Evolutionary conservation across 805 yeast species (phyloP), one percentile per base, ranked within the genome.

Genomic region (Yamadazyma olivae): DNA sequence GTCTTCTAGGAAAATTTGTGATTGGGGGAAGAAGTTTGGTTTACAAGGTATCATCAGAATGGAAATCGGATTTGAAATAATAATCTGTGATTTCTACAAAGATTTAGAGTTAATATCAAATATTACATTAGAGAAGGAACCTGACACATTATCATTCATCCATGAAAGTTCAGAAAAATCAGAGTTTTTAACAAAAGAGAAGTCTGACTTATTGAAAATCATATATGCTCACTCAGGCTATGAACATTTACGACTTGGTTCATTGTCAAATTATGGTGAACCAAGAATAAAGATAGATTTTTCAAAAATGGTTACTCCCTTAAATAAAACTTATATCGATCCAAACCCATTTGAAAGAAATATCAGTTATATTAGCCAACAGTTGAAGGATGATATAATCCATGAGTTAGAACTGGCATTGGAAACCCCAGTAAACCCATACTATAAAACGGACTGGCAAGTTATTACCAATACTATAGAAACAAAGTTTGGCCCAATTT

Each of bases 1-100:
- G 8, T 21, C 24, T 9, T 81, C 84, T 2, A 59, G 60, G 6
- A 51, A 45, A 17, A 78, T 79, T 19, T 79, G 86, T 52, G 43
- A 61, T 15, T 79, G 84, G 84, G 74, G 75, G 12, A 41, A 63
- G 35, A 51, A 62, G 13, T 74, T 73, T 36, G 80, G 80, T 1
- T 54, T 80, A 16, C 81, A 79, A 51, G 86, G 85, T 0, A 58
- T 69, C 17, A 58, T 80, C 5, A 59, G 86, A 45, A 61, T 79
- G 14, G 85, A 80, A 49, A 57, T 75, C 29, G 83, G 83, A 0
- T 80, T 67, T 50, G 86, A 79, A 50, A 64, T 79, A n/a, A 64
- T 79, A 8, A 36, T 79, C 9, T 80, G 86, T 56, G 77, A 79
- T 48, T 78, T 80, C 53, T 36, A 49, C 12, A 69, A 64, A n/a